Conservation (phyloP, 768 basidiomycete species). For the Lactarius sp. region DNA sequence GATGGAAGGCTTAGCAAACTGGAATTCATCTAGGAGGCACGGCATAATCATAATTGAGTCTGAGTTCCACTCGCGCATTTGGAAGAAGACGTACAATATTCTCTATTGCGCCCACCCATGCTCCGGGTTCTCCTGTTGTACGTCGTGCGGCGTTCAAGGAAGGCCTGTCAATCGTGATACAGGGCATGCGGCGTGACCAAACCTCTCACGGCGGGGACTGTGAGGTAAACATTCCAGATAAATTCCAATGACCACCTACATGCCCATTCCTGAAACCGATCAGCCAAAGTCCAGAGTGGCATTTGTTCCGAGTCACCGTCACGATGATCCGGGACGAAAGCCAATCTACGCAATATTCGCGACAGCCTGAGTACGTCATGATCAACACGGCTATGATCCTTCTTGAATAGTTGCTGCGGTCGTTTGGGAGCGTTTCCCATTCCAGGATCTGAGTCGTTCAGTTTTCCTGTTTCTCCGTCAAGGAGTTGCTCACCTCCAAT, state of each 20-base stretch:
- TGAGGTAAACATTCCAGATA: neutral
- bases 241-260: neutral
- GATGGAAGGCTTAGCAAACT: neutral
- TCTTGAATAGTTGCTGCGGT: neutral
- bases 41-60: too few species aligned
- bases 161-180: too few species aligned
- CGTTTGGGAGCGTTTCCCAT: too few species aligned
- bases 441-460: too few species aligned
- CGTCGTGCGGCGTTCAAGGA: too few species aligned
- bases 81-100: neutral
- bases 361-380: neutral
- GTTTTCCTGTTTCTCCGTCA: too few species aligned
- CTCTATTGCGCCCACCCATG: neutral
- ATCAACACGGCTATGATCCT: neutral
- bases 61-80: too few species aligned
- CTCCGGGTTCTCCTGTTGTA: too few species aligned
- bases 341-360: neutral
- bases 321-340: neutral
- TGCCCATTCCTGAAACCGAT: neutral
- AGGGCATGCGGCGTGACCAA: neutral
- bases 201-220: neutral
- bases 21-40: neutral
- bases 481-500: too few species aligned
- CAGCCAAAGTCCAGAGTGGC: neutral
- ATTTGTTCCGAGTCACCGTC: neutral